phyloP scores from a whole-genome alignment of 1,284 basidiomycete genomes.

The Xanthoconium separans region DNA sequence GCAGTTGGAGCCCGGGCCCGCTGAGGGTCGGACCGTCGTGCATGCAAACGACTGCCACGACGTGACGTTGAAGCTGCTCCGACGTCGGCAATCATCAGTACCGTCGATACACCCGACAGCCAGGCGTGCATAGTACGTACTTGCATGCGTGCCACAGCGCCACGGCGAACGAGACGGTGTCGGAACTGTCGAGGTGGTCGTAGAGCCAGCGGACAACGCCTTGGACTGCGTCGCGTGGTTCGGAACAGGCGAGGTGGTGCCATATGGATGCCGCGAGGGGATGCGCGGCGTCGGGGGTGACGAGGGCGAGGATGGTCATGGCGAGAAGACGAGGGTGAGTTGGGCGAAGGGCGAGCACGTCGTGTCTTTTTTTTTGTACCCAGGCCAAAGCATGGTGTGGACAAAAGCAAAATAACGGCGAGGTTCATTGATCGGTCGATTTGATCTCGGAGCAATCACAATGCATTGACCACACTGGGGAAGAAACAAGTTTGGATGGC shows the following conservation, averaged over 20 bases:
- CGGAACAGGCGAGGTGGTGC: neutral
- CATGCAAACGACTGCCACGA: too few species aligned
- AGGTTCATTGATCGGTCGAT: neutral
- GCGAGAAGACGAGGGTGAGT: neutral
- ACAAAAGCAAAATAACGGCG: neutral
- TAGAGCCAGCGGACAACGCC: neutral
- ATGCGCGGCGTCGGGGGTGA: neutral
- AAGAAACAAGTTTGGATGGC: slow-evolving; percentile 11
- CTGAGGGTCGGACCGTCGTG: too few species aligned
- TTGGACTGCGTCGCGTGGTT: neutral
- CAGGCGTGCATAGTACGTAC: too few species aligned
- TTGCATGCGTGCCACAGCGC: slow-evolving; percentile 75
- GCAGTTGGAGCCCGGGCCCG: too few species aligned
- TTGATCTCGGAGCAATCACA: neutral
- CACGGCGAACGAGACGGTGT: slow-evolving; percentile 72
- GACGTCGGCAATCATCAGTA: too few species aligned
- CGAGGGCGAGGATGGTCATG: slow-evolving; percentile 1
- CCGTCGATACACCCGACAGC: too few species aligned
- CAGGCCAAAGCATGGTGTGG: slow-evolving; percentile 1
- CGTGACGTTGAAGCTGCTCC: too few species aligned
- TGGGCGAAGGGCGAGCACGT: neutral
- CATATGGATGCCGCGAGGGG: neutral
- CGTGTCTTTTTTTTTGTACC: slow-evolving; percentile 5
- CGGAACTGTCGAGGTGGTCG: slow-evolving; percentile 51
- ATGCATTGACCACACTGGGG: neutral